Evolutionary conservation across 306 rosid species (phyloP), one percentile per base, ranked within the genome.

Genomic region (Prunus fruticosa): DNA sequence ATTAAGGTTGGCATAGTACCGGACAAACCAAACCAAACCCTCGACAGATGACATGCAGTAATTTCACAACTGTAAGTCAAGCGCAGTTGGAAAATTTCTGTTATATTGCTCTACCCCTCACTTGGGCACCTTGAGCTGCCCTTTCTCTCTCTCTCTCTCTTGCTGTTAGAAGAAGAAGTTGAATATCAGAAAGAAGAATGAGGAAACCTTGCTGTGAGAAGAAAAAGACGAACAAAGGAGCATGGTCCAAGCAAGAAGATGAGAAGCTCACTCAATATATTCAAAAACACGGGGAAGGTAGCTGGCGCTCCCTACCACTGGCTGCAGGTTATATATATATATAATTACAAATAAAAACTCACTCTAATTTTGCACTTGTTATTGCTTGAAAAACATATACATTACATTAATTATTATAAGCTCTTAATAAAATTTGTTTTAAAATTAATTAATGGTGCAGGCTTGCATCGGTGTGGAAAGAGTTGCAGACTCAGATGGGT

Each of bases 171-270:
- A 20, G 25, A 54, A 54, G 63, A 57, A 57, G 3, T 22, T 57
- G 28, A 22, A 57, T 57, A 10, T 20, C 12, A 57, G 28, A 9
- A 38, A 20, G 6, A 10, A 3, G 25, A 46, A 73, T 61, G 77
- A 83, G 96, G 77, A 87, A 91, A 72, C 96, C 96, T 56, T 91
- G 93, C 46, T 88, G 96, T 11, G 96, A 91, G 77, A 88, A 88
- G 70, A 87, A 84, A 52, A 91, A 89, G 87, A 91, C 89, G 0
- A 91, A 88, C 83, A 91, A 88, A 82, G 96, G 96, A 3, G 91
- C 96, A 32, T 91, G 96, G 96, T 87, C 93, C 63, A 91, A 85
- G 79, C 88, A 87, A 45, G 96, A 91, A 84, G 96, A 91, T 16
- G 75, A 88, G 63, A 92, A 91, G 54, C 96, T 91, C 84, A 84